Base-by-base conservation (phyloP, 352 stramenopile genomes). In the Phytophthora kernoviae region DNA sequence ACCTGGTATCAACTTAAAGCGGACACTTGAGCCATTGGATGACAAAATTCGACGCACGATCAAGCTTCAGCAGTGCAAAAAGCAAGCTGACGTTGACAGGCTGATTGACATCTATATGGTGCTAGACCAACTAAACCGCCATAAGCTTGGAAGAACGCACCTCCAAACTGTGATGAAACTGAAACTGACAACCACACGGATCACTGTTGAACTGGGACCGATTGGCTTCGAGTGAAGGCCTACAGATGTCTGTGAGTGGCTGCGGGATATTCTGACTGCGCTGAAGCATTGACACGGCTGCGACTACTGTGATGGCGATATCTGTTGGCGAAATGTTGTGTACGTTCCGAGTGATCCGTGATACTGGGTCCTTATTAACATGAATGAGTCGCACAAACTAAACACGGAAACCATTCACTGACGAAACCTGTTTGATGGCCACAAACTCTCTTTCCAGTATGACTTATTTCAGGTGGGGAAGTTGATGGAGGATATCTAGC, bases 291-390 rank as follows among this genome's bases (percentile, higher is more conserved):
- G 58, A 43, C 47, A 67, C 36, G 40, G 49, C 30, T 61, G 4
- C 20, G 48, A 49, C 18, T 67, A 56, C 36, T 67, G 58, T 21
- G 49, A 67, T 33, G 58, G 49, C 12, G 50, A 67, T 56, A 17
- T 60, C 26, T 42, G 51, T 24, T 59, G 50, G 58, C 18, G 44
- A 43, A 67, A 67, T 36, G 61, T 61, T 50, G 58, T 67, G 34
- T 61, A 45, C 49, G 58, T 61, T 30, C 58, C 51, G 14, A 10
- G 48, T 24, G 33, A 24, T 15, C 14, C 22, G 8, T 32, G 47
- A 27, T 66, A 66, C 33, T 67, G 49, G 58, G 37, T 67, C 22
- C 36, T 67, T 18, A 61, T 67, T 33, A 49, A 67, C 47, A 67
- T 61, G 50, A 42, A 67, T 34, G 22, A 60, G 43, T 67, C 58